Base-by-base conservation (phyloP, 352 stramenopile species). In the Phytophthora macrochlamydospora region DNA sequence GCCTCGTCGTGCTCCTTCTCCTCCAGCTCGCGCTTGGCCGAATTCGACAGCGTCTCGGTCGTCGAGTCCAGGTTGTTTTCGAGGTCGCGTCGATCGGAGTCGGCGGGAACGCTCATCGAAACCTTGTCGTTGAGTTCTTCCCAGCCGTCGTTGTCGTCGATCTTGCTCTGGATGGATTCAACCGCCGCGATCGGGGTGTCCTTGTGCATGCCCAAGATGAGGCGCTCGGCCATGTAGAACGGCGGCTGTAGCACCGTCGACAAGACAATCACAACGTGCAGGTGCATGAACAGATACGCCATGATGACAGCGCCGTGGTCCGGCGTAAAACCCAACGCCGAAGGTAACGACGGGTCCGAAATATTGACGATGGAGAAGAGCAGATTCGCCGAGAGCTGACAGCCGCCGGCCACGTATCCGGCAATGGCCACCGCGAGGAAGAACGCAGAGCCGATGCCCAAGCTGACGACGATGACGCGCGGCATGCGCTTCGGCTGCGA, bases 251-350 rank as follows among this genome's bases (percentile, higher is more conserved):
- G 51, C 58, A 83, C 59, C 6, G 76, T 76, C 3, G 76, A 72
- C 37, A 83, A 70, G n/a, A 76, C 76, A 40, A 85, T 83, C 9
- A 76, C 63, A 9, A 83, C 72, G 59, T 85, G 70, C 33, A 78
- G 38, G 44, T 78, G 70, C 70, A 78, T 78, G 67, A 78, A 75
- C 42, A 78, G 28, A 45, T 75, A 78, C 12, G 70, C 57, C 50
- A 78, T 72, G 24, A 74, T 62, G 9, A 78, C 66, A 9, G 65
- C 60, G 8, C 70, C 70, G 45, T 70, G 66, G 45, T 75, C 29
- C 9, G 65, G 51, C 3, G 59, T 37, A 50, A 78, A 75, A 14
- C 70, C 70, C 13, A 78, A 42, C 37, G 65, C 52, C 2, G 70
- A 71, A 0, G 63, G 46, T 3, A 49, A 61, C 18, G 64, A 74